Evolutionary conservation across 371 early-diverging fungal genomes (phyloP).

Genomic region (Apophysomyces trapeziformis): DNA sequence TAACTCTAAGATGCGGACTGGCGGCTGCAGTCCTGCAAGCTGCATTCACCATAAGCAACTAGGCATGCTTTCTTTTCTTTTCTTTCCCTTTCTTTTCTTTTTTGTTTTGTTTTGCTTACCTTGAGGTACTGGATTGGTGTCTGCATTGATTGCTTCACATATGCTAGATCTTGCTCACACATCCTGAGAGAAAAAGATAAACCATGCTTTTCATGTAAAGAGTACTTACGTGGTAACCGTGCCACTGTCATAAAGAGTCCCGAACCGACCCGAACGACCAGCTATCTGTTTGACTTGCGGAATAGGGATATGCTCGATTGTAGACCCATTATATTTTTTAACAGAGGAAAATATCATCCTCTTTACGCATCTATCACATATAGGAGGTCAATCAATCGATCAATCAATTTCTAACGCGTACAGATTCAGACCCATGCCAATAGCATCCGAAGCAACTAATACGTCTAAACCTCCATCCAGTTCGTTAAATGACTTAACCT

Average conservation of each 20-base stretch:
- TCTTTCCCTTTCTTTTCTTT: too few relatives aligned
- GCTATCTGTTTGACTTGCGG: slow-evolving; percentile 95
- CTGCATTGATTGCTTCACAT: slow-evolving; percentile 37
- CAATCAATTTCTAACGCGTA: slow-evolving; percentile 34
- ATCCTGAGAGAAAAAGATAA: slow-evolving; percentile 22
- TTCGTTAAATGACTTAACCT: slow-evolving; percentile 92
- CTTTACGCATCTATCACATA: slow-evolving; percentile 70
- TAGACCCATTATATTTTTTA: slow-evolving; percentile 79
- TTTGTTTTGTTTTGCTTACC: slow-evolving; percentile 27
- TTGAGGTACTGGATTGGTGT: slow-evolving; percentile 34
- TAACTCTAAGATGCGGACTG: slow-evolving; percentile 77
- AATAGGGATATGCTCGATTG: slow-evolving; percentile 51
- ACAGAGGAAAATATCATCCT: slow-evolving; percentile 83
- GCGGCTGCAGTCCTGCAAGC: slow-evolving; percentile 84
- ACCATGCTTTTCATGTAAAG: slow-evolving; percentile 18
- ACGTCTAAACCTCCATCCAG: slow-evolving; percentile 80
- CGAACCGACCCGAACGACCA: slow-evolving; percentile 94
- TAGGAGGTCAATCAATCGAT: not conserved
- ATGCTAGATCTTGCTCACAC: slow-evolving; percentile 27
- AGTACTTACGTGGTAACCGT: slow-evolving; percentile 64
- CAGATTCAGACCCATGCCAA: slow-evolving; percentile 98
- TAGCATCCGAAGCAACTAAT: slow-evolving; percentile 96
- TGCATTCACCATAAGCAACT: slow-evolving; percentile 17
- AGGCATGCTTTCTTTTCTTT: too few relatives aligned
- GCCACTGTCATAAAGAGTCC: slow-evolving; percentile 65